phyloP scores from a whole-genome alignment of 2,329 filamentous ascomycete species.

The Cylindrodendrum hubeiense region DNA sequence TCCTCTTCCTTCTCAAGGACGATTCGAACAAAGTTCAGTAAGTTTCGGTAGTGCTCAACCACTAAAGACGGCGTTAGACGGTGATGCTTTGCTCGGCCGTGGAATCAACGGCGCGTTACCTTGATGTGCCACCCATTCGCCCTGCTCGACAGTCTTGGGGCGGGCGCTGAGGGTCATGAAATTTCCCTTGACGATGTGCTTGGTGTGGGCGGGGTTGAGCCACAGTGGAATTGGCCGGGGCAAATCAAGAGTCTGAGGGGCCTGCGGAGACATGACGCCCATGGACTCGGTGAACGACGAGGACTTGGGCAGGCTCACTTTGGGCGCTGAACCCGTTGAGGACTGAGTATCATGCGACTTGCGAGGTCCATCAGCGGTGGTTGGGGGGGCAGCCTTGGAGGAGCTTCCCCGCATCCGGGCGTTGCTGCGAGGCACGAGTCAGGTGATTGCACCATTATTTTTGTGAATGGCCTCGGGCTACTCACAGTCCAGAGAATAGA shows the following conservation, averaged over 20 bases:
- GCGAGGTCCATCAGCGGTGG: neutral
- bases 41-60: constrained; percentile 88
- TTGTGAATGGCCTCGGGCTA: neutral
- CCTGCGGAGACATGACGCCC: neutral
- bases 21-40: constrained; percentile 88
- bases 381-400: neutral
- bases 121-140: constrained; percentile 96
- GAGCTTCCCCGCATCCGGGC: neutral
- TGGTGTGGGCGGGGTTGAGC: constrained; percentile 79
- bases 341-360: neutral
- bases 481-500: neutral
- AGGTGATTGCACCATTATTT: neutral
- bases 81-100: neutral
- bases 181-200: constrained; percentile 94
- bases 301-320: neutral
- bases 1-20: constrained; percentile 86
- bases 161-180: constrained; percentile 96
- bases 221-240: constrained; percentile 74
- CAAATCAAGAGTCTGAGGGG: neutral
- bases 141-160: constrained; percentile 91
- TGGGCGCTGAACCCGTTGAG: neutral
- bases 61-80: constrained; percentile 62
- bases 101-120: constrained; percentile 60
- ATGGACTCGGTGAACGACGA: neutral
- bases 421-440: neutral